Conservation (phyloP, 768 basidiomycete genomes). For the Macrolepiota dolichaula region DNA sequence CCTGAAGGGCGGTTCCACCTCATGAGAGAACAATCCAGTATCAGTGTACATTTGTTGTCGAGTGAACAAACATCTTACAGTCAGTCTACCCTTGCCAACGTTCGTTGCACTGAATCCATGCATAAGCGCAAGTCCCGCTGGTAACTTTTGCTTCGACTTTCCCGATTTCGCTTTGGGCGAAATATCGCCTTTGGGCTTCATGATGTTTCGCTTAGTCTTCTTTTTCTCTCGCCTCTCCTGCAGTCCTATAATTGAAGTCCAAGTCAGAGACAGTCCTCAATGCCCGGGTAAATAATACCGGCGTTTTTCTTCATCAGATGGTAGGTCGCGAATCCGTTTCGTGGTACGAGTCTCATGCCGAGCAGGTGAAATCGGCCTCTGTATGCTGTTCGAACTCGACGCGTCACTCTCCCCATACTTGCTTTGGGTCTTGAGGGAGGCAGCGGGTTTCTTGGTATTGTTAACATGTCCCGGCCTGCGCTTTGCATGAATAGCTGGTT, state of each 20-base stretch:
- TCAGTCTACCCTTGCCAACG: constrained; percentile 58
- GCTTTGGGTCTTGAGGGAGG: neutral
- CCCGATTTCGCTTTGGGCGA: constrained; percentile 17
- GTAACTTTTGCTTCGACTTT: constrained; percentile 28
- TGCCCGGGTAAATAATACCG: constrained; percentile 11
- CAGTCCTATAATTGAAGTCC: constrained; percentile 50
- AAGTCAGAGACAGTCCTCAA: neutral
- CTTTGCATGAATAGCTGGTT: neutral
- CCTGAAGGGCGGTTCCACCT: constrained; percentile 41
- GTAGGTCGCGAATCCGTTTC: constrained; percentile 5
- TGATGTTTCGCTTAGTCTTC: constrained; percentile 53
- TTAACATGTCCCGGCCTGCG: neutral
- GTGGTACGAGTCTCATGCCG: neutral
- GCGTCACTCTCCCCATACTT: neutral
- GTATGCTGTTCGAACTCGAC: neutral
- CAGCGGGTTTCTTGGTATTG: neutral
- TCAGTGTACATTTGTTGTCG: neutral
- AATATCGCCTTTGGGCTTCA: constrained; percentile 27
- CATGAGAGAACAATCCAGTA: neutral
- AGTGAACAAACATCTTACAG: constrained; percentile 33
- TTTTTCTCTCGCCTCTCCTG: constrained; percentile 64
- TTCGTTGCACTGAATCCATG: constrained; percentile 64
- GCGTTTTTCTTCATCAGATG: constrained; percentile 22
- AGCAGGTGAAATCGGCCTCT: neutral
- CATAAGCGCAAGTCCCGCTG: constrained; percentile 60